Conservation (phyloP, 2,329 filamentous ascomycete genomes). For the Dothidotthia symphoricarpi region DNA sequence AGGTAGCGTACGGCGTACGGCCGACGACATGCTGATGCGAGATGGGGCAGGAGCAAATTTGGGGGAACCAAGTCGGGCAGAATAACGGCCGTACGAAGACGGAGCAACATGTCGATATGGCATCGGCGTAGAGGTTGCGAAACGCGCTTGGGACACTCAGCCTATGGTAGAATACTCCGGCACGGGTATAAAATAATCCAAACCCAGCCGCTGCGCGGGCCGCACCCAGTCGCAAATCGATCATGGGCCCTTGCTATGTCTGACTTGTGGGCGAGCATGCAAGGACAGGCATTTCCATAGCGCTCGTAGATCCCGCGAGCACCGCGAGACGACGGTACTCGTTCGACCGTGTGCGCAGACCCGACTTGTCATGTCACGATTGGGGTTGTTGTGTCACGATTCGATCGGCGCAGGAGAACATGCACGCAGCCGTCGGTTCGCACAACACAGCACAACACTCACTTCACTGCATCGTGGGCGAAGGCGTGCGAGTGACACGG, state of each 20-base stretch:
- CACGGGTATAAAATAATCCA: conserved; percentile 13
- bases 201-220: conserved; percentile 32
- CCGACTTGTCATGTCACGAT: conserved; percentile 1
- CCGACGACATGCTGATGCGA: conserved; percentile 7
- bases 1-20: conserved; percentile 4
- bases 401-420: too few species aligned
- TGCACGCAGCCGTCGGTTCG: too few species aligned
- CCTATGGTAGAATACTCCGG: conserved; percentile 7
- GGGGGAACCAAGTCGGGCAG: too few species aligned
- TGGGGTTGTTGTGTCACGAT: conserved; percentile 13
- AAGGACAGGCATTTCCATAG: conserved; percentile 5
- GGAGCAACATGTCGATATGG: neutral
- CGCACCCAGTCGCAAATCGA: conserved; percentile 41
- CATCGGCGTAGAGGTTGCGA: neutral
- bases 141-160: conserved; percentile 10
- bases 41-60: conserved; percentile 13
- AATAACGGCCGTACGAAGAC: too few species aligned
- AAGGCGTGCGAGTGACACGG: conserved; percentile 11
- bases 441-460: too few species aligned
- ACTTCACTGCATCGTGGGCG: neutral
- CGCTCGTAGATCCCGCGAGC: conserved; percentile 40
- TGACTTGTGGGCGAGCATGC: conserved; percentile 14
- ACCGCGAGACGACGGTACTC: too few species aligned
- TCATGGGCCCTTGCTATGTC: conserved; percentile 16
- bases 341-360: conserved; percentile 1